Base-by-base conservation (phyloP, 2,329 filamentous ascomycete species). In the Sporothrix brunneoviolacea region DNA sequence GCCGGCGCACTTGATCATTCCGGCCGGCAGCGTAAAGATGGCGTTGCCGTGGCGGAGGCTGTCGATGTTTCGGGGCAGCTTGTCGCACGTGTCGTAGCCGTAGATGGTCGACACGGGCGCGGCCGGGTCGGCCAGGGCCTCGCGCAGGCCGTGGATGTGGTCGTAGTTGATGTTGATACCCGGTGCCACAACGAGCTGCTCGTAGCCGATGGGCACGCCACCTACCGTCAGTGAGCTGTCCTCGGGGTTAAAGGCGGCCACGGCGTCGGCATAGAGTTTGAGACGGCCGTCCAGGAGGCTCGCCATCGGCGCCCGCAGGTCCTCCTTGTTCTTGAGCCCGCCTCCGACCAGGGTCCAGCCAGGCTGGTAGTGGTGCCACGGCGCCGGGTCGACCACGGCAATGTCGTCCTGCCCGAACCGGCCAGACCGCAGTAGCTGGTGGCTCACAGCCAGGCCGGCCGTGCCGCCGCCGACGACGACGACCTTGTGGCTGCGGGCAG, bases 281-380 rank as follows among this genome's bases (percentile, higher is more conserved):
- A 86, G 64, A 59, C 80, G 80, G n/a, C 76, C 63, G 57, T 83
- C 74, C 8, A 85, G 64, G 43, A 85, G 61, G 42, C 65, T 66
- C 4, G 67, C 58, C 35, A 84, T 61, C 1, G 74, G 75, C 50
- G 67, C 64, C 41, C 74, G 72, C 50, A 85, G 65, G 21, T 82
- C 73, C 55, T 82, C 69, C 60, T 80, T 82, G 41, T 69, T 74
- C 64, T 84, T 84, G 35, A 86, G 70, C 4, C 82, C 82, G 35
- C 78, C 81, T 38, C 82, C 82, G 2, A 85, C 82, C 1, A 86
- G 70, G 2, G 83, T 86, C 82, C 82, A 86, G 48, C 82, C 82
- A 1, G 82, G 80, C 63, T 86, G 82, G 62, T 84, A 86, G 66
- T 86, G 73, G 60, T 86, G 82, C 71, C 73, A 82, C 56, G 67